Evolutionary conservation across 768 basidiomycete genomes (phyloP), one percentile per base, ranked within the genome.

Genomic region (Lactarius evosmus): DNA sequence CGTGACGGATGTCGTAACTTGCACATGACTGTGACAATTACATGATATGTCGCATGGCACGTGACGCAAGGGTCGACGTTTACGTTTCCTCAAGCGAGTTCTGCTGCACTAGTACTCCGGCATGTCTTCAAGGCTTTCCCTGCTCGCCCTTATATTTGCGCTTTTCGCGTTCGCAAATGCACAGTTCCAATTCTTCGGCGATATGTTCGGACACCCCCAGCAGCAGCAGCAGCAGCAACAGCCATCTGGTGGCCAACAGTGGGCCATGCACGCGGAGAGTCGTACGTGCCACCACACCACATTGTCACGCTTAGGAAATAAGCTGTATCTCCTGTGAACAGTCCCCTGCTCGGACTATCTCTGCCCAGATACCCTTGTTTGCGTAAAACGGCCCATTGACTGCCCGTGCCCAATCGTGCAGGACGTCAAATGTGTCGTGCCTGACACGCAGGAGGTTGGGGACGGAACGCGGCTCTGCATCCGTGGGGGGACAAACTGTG

Each of bases 391-490:
- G 54, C 87, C 82, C 1, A 73, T 76, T n/a, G 82, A 89, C 49
- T 93, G 91, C 69, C 89, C 91, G 1, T 93, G 91, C 74, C 89
- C 91, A 4, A 79, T 86, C 69, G 76, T 79, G 8, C 83, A 92
- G 70, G 91, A 93, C 69, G 78, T 90, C 69, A 91, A 87, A 72
- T 93, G 91, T 70, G 72, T 83, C 17, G 78, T 93, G 50, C 88
- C 89, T 5, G 90, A 92, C 69, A 73, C 74, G 51, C 79, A 77
- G 56, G 82, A 83, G 46, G 74, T 75, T 36, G 77, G 77, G 7
- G 80, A 80, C 17, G 85, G 82, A 14, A 87, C 89, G 0, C 83
- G 89, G 3, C 72, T 91, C 29, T 93, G 91, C 66, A 83, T 85
- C 12, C 78, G 91, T 52, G 91, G 91, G 8, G 68, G 75, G 52